Conservation (phyloP, 225 moss, liverwort and hornwort species). For the Neckera pumila region DNA sequence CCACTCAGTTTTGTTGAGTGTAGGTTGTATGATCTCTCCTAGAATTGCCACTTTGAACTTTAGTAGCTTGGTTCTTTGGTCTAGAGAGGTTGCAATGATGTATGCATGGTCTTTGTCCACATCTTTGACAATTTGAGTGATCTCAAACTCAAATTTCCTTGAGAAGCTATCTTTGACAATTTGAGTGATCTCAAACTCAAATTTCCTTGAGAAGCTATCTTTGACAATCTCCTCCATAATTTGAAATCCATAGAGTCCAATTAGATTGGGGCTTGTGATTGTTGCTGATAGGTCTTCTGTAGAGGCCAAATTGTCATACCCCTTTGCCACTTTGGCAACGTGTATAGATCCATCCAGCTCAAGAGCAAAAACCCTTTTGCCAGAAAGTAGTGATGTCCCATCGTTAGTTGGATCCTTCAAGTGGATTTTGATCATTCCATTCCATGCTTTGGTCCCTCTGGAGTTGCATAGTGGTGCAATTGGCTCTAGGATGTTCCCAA, state of each 20-base stretch:
- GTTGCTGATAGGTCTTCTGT: neutral
- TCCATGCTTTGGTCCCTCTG: neutral
- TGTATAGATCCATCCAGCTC: neutral
- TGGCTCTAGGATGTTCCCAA: neutral
- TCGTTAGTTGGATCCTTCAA: neutral
- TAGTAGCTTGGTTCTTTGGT: neutral
- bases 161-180: neutral
- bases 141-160: neutral
- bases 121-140: neutral
- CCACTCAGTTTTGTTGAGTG: neutral
- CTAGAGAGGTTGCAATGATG: neutral
- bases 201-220: neutral
- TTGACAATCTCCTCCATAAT: neutral
- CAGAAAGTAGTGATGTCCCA: neutral
- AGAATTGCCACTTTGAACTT: neutral
- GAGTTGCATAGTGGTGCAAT: neutral
- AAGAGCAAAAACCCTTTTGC: neutral
- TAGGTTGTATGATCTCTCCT: neutral
- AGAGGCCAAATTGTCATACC: neutral
- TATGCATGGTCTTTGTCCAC: neutral
- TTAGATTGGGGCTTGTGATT: rapidly evolving
- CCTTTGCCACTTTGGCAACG: neutral
- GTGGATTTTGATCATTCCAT: neutral
- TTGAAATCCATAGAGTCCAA: neutral
- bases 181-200: neutral